Evolutionary conservation across 73 alveolate species (phyloP), one percentile per base, ranked within the genome.

Genomic region (Tetrahymena malaccensis): DNA sequence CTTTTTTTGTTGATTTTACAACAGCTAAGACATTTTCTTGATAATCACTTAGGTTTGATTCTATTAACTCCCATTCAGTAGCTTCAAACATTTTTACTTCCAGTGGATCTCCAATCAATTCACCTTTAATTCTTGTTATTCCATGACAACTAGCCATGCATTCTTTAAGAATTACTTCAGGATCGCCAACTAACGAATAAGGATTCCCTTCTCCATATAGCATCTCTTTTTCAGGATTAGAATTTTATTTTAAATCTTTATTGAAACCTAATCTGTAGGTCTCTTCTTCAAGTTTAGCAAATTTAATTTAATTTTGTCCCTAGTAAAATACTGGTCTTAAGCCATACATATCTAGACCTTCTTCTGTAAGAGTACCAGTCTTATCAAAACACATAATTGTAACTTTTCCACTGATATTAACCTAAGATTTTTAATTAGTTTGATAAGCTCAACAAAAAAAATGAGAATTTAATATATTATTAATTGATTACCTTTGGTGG

Each of bases 331-430:
- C 96, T 84, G 97, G 94, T 96, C 98, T 93, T 40, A 96, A 95
- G 8, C 99, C 99, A 83, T 95, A 97, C 37, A 98, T 95, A 95
- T 97, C 98, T 93, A 99, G 98, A 55, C 99, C 99, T 84, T 99
- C 99, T 95, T 99, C 99, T 5, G 99, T 99, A 57, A 98, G 96
- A 34, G 99, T 99, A 10, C 99, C 99, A 13, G 99, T 99, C 97
- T 99, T 99, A 95, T 99, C 99, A 96, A 99, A 99, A 70, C 98
- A 98, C 98, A 98, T 97, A 84, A 98, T 96, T 27, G 97, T 96
- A 43, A 99, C 97, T 93, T 98, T 97, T 17, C 99, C 99, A 37
- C 99, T 98, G 3, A 96, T 97, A 94, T 99, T 99, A 1, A 99
- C 98, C 89, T 70, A 44, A 7, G 11, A 13, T 44, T 44, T 13